Evolutionary conservation across 2,329 filamentous ascomycete species (phyloP), one percentile per base, ranked within the genome.

Genomic region (Geosmithia flava): DNA sequence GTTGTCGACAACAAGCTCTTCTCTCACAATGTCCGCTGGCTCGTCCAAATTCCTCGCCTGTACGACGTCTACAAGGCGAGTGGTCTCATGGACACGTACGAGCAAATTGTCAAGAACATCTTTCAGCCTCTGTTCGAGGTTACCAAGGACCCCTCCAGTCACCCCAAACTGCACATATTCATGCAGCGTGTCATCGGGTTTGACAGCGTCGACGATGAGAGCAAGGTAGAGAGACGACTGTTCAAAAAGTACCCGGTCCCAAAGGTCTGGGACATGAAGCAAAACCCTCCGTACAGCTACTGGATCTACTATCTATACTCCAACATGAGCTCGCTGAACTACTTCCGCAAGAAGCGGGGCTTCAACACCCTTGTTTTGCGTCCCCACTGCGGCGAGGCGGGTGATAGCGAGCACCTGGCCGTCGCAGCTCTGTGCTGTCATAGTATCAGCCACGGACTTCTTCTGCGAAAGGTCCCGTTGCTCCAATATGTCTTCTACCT

Each of bases 261-360:
- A 4, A 85, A 81, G 52, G 81, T 81, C 48, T 98, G 93, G 93
- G 78, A 82, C 53, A 89, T 88, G 1, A 89, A 86, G 58, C 90
- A 97, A 65, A 98, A 98, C 60, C 93, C 93, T 15, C 93, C 93
- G 0, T 98, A 98, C 69, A 96, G 86, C 62, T 98, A 98, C 68
- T 98, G 93, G 93, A 86, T 97, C 60, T 98, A 98, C 68, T 95
- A 95, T 60, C 75, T 97, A 47, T 97, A 93, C 59, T 83, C 93
- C 53, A 98, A 98, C 64, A 88, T 96, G 64, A 78, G 85, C 1
- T 95, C 90, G 10, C 75, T 98, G 56, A 98, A 98, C 61, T 78
- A 84, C 50, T 96, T 87, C 85, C 81, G 93, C 42, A 91, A 88
- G 60, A 82, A 84, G 60, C 83, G 91, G 46, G 90, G 90, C 1